Percentiles rank a stretch among this genome's conserved stretches.
phyloP scores from a whole-genome alignment of 129 eudicot genomes.

The Flaveria trinervia region DNA sequence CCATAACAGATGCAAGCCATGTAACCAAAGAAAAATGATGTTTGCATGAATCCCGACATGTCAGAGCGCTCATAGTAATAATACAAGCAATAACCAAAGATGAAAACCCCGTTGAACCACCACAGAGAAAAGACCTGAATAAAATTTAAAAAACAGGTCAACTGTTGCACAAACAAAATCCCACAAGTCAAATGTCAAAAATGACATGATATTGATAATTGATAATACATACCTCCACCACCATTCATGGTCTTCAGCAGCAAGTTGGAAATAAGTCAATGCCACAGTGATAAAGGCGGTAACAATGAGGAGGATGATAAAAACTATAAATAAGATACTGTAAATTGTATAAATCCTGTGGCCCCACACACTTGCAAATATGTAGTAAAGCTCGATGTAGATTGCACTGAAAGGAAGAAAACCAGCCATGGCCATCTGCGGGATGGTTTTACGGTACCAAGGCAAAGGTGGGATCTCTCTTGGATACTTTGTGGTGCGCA shows the following conservation, averaged over 20 bases:
- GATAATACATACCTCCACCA: conserved; percentile 27
- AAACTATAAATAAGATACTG: conserved; percentile 61
- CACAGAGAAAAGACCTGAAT: conserved; percentile 17
- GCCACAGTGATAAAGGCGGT: conserved; percentile 77
- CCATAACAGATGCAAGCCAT: conserved; percentile 22
- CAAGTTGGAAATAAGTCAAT: conserved; percentile 78
- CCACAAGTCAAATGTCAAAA: background rate
- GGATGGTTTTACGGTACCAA: conserved; percentile 66
- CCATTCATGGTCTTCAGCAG: conserved; percentile 63
- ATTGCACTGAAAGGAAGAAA: conserved; percentile 78
- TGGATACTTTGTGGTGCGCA: conserved; percentile 63
- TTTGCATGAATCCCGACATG: conserved; percentile 23
- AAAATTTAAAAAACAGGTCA: background rate
- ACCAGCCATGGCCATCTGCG: conserved; percentile 89
- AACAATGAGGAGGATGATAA: conserved; percentile 63
- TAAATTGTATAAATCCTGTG: conserved; percentile 73
- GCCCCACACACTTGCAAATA: conserved; percentile 82
- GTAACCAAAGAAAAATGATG: conserved; percentile 17
- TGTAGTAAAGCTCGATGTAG: conserved; percentile 69
- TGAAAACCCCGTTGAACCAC: conserved; percentile 18
- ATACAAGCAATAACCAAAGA: conserved; percentile 18
- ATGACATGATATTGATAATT: background rate
- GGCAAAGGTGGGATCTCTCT: conserved; percentile 69
- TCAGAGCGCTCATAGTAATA: conserved; percentile 4
- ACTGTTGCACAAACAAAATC: background rate